A percentile compares a stretch with the other conserved stretches of the same genome.
phyloP scores from a whole-genome alignment of 495 filamentous ascomycete genomes.

The Chaetomium tenue region DNA sequence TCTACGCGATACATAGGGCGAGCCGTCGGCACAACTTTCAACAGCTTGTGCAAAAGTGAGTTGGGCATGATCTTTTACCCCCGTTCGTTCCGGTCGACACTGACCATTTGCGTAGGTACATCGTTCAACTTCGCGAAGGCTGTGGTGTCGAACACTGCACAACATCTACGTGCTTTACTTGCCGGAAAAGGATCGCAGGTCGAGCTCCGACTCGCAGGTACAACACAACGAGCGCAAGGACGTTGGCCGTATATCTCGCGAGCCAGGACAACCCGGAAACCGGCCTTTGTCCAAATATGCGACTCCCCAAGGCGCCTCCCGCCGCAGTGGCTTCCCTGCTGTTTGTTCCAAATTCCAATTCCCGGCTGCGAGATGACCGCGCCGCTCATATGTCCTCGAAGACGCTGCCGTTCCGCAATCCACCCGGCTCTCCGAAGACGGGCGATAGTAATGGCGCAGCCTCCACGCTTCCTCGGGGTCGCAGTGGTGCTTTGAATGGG shows the following conservation, averaged over 20 bases:
- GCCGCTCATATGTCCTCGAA: conserved; percentile 20
- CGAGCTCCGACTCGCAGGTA: conserved; percentile 71
- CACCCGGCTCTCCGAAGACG: conserved; percentile 15
- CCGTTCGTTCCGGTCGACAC: conserved; percentile 17
- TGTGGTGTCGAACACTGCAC: conserved; percentile 68
- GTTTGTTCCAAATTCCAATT: conserved; percentile 36
- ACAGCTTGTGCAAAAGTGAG: conserved; percentile 53
- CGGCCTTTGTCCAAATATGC: conserved; percentile 64
- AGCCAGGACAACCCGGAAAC: conserved; percentile 73
- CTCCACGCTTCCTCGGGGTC: conserved; percentile 18
- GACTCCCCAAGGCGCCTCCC: conserved; percentile 38
- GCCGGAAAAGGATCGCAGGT: conserved; percentile 60
- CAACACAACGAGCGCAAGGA: conserved; percentile 66
- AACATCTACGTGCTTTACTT: conserved; percentile 78
- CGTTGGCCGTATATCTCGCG: conserved; percentile 74
- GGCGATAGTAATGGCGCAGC: conserved; percentile 1
- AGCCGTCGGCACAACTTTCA: conserved; percentile 55
- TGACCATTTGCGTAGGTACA: conserved; percentile 58
- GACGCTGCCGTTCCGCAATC: not conserved
- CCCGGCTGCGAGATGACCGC: conserved; percentile 24
- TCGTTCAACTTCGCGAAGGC: conserved; percentile 78
- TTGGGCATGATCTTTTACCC: conserved; percentile 17
- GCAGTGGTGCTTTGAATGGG: not conserved
- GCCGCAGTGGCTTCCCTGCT: conserved; percentile 41
- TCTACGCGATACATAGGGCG: conserved; percentile 53